These are phyloP conservation scores for Lepiota venenata DNA, from an alignment of 768 basidiomycete species.

Conservation along the genomic window DNA sequence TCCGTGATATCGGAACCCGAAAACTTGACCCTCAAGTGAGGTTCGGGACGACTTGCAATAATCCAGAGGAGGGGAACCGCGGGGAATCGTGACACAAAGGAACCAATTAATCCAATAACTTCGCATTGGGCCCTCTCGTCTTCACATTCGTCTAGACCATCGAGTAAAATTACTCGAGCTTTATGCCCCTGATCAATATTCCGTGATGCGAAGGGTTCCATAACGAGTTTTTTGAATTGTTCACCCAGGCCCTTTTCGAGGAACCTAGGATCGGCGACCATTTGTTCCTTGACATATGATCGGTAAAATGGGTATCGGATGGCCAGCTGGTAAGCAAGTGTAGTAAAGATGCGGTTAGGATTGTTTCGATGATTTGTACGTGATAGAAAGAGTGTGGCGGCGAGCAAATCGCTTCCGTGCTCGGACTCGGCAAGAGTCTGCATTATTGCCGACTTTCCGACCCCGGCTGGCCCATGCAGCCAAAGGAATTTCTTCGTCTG, in stretches of 20 bases:
- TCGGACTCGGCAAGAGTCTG: background rate
- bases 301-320: background rate
- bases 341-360: background rate
- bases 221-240: background rate
- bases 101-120: background rate
- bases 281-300: background rate
- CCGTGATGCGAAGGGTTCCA: background rate
- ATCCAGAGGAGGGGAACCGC: background rate
- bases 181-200: too few species aligned
- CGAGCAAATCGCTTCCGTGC: background rate
- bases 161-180: background rate
- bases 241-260: background rate
- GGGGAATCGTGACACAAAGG: background rate
- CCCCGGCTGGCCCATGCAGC: conserved; percentile 1
- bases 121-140: background rate
- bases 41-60: conserved; percentile 2
- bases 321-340: background rate
- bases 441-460: background rate
- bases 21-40: background rate
- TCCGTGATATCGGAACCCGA: background rate
- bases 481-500: background rate
- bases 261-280: background rate
- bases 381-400: background rate
- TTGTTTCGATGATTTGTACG: background rate
- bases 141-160: conserved; percentile 1